phyloP scores from a whole-genome alignment of 805 yeast species.

The Metschnikowia cerradonensis region DNA sequence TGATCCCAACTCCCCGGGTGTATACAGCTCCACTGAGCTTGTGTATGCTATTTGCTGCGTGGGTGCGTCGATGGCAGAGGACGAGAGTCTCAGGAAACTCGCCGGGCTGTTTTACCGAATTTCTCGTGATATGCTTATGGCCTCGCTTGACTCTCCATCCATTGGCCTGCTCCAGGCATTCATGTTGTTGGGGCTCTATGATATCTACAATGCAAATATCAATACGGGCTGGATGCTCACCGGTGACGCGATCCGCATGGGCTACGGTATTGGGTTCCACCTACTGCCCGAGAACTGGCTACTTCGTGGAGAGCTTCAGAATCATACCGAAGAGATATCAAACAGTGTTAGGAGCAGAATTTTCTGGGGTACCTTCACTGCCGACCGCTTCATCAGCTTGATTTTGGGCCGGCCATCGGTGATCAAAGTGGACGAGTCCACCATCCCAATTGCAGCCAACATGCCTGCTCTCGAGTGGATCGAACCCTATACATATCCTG shows the following conservation, averaged over 20 bases:
- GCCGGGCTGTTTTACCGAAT: slow-evolving; percentile 8
- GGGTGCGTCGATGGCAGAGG: slow-evolving; percentile 11
- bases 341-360: slow-evolving; percentile 12
- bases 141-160: slow-evolving; percentile 11
- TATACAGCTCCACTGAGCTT: slow-evolving; percentile 11
- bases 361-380: slow-evolving; percentile 15
- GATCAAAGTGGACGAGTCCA: slow-evolving; percentile 7
- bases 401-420: slow-evolving; percentile 13
- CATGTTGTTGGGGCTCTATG: slow-evolving; percentile 14
- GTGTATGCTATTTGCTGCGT: slow-evolving; percentile 13
- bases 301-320: background rate
- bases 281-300: slow-evolving; percentile 11
- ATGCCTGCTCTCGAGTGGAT: slow-evolving; percentile 15
- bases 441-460: slow-evolving; percentile 11
- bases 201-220: slow-evolving; percentile 12
- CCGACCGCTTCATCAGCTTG: slow-evolving; percentile 14
- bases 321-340: slow-evolving; percentile 2
- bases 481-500: slow-evolving; percentile 11
- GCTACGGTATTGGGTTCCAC: slow-evolving; percentile 14
- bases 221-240: slow-evolving; percentile 15
- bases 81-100: background rate
- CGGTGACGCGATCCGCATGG: slow-evolving; percentile 14
- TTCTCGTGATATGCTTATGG: slow-evolving; percentile 10
- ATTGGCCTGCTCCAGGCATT: slow-evolving; percentile 12
- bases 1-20: slow-evolving; percentile 9